A percentile compares a stretch with the other conserved stretches of the same genome.
These are phyloP conservation scores for Circinella umbellata DNA, from an alignment of 371 early-diverging fungal species.

Conservation along the genomic window DNA sequence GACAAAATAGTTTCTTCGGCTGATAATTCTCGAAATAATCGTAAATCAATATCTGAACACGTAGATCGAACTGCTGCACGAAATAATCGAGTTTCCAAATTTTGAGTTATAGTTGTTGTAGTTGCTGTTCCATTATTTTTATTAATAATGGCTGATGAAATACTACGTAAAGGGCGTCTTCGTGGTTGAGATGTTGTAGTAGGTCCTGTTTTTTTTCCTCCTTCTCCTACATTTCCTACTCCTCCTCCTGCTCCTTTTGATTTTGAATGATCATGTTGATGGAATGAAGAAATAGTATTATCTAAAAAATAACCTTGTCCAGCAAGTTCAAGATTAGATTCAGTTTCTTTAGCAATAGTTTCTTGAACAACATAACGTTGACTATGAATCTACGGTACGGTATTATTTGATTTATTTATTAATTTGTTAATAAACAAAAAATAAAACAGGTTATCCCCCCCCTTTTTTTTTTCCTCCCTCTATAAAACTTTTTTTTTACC, in stretches of 20 bases:
- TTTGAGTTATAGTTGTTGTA: slow-evolving; percentile 12
- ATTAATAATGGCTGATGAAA: slow-evolving; percentile 23
- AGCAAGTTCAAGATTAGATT: slow-evolving; percentile 26
- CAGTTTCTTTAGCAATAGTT: slow-evolving; percentile 32
- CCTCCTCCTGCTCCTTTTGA: no score
- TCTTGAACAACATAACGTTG: slow-evolving; percentile 35
- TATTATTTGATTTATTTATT: no score
- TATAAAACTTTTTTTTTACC: neutral
- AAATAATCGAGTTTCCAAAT: slow-evolving; percentile 15
- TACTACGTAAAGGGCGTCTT: slow-evolving; percentile 24
- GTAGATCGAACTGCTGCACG: slow-evolving; percentile 41
- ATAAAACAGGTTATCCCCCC: neutral
- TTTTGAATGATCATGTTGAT: no score
- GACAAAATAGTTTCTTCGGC: slow-evolving; percentile 47
- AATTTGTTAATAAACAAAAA: neutral
- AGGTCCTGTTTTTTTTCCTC: no score
- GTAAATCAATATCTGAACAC: slow-evolving; percentile 35
- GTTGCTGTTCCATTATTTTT: slow-evolving; percentile 7
- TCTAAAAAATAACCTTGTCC: slow-evolving; percentile 29
- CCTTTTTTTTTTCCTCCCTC: neutral
- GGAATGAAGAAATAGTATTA: neutral
- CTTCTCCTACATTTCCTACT: no score
- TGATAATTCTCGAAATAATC: slow-evolving; percentile 41
- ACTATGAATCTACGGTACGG: neutral
- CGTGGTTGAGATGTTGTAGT: slow-evolving; percentile 4